Base-by-base conservation (phyloP, 805 yeast species). In the Yarrowia sp. region DNA sequence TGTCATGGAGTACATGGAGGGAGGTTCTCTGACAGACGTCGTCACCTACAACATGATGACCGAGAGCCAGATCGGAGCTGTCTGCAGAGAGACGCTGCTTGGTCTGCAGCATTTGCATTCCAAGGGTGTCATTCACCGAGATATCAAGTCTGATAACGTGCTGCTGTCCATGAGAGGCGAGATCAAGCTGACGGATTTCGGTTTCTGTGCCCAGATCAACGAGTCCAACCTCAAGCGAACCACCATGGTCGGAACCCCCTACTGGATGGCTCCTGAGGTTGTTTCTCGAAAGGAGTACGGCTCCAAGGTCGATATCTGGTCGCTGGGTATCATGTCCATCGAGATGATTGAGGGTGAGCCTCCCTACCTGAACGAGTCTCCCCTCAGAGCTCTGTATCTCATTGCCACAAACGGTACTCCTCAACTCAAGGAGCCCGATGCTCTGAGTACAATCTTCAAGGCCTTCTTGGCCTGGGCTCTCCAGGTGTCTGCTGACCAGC, bases 251-350 rank as follows among this genome's bases (percentile, higher is more conserved):
- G 99, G 99, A 15, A 95, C 99, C 0, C 99, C 99, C 14, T 95
- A 95, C 78, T 95, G 99, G 99, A 95, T 95, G 99, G 99, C 99
- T 0, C 99, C 99, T 0, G 99, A 95, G 78, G 97, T 95, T 67
- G 97, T 95, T 36, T 87, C 93, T 19, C 87, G 96, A 73, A 93
- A 92, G 77, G 97, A 93, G 76, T 95, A 95, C 76, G 99, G 97
- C 43, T 95, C 97, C 59, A 93, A 95, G 77, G 97, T 95, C 53
- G 99, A 95, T 79, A 89, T 95, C 63, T 95, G 99, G 99, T 92
- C 97, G 8, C 81, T 95, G 71, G 99, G 99, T 72, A 95, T 95
- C 72, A 95, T 95, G 98, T 88, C 91, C 22, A 95, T 95, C 75
- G 99, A 95, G 80, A 94, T 95, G 98, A 91, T 95, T 73, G 99